Conservation (phyloP, 495 filamentous ascomycete species). For the Aspergillus baeticus region DNA sequence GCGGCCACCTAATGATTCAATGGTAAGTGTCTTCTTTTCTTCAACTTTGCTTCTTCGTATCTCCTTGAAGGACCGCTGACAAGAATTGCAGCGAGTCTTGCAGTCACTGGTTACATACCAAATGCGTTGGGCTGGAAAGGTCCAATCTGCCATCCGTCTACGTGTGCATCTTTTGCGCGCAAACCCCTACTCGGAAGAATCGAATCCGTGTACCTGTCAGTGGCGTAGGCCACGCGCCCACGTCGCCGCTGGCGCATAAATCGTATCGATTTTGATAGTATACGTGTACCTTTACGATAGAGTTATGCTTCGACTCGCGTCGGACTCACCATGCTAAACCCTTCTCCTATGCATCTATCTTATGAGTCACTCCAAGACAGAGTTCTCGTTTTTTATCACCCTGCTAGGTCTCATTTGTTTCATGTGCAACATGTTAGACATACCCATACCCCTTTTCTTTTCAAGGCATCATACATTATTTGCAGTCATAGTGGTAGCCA, state of each 20-base stretch:
- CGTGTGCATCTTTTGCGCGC: conserved; percentile 76
- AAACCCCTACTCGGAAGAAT: conserved; percentile 68
- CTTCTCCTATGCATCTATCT: conserved; percentile 3
- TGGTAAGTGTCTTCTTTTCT: conserved; percentile 55
- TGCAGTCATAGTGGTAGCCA: conserved; percentile 3
- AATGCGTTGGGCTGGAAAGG: conserved; percentile 70
- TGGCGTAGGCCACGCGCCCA: conserved; percentile 39
- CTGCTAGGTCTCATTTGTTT: conserved; percentile 21
- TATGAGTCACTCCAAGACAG: not conserved
- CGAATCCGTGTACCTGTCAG: conserved; percentile 57
- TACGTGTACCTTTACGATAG: conserved; percentile 9
- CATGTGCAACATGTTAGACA: conserved; percentile 22
- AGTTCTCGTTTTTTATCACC: conserved; percentile 7
- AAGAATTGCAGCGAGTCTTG: conserved; percentile 68
- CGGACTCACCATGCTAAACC: not conserved
- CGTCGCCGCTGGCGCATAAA: conserved; percentile 68
- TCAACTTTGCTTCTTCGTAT: not conserved
- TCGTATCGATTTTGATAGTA: conserved; percentile 49
- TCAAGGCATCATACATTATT: conserved; percentile 8
- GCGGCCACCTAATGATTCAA: conserved; percentile 75
- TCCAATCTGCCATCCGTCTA: conserved; percentile 69
- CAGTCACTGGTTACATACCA: conserved; percentile 78
- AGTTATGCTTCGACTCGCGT: conserved; percentile 8
- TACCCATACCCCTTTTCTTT: conserved; percentile 21
- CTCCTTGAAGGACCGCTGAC: not conserved